Evolutionary conservation across 805 yeast species (phyloP).

Genomic region (Myxozyma lipomycoides): DNA sequence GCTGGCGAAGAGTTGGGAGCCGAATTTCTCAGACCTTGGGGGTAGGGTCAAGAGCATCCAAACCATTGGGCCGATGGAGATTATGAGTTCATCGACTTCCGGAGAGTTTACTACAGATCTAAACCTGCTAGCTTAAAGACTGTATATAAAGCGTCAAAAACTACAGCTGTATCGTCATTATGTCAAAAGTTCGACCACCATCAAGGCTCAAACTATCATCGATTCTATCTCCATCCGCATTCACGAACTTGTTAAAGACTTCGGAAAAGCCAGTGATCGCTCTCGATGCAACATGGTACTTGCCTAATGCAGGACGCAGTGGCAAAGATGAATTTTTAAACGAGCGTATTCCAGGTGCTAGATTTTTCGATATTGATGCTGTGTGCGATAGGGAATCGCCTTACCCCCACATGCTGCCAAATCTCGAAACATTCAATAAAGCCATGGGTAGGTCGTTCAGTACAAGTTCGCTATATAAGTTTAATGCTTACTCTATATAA

Average conservation of each 20-base stretch:
- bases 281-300: constrained; percentile 87
- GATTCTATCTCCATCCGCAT: constrained; percentile 16
- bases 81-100: neutral
- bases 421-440: constrained; percentile 49
- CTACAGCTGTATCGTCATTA: too few species aligned
- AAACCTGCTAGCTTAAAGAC: neutral
- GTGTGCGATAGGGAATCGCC: constrained; percentile 55
- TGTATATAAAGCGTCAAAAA: neutral
- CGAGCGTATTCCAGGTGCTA: constrained; percentile 62
- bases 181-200: constrained; percentile 6
- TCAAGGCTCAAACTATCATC: constrained; percentile 3
- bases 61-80: too few species aligned
- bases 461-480: neutral
- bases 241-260: constrained; percentile 5
- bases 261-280: constrained; percentile 43
- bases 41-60: too few species aligned
- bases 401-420: constrained; percentile 91
- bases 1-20: too few species aligned
- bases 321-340: constrained; percentile 56
- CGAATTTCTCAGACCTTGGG: too few species aligned
- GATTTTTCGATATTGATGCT: constrained; percentile 73
- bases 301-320: constrained; percentile 67
- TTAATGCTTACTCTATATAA: constrained; percentile 1
- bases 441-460: constrained; percentile 34
- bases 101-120: neutral